Conservation (phyloP, 495 filamentous ascomycete species). For the Xylaria cubensis region DNA sequence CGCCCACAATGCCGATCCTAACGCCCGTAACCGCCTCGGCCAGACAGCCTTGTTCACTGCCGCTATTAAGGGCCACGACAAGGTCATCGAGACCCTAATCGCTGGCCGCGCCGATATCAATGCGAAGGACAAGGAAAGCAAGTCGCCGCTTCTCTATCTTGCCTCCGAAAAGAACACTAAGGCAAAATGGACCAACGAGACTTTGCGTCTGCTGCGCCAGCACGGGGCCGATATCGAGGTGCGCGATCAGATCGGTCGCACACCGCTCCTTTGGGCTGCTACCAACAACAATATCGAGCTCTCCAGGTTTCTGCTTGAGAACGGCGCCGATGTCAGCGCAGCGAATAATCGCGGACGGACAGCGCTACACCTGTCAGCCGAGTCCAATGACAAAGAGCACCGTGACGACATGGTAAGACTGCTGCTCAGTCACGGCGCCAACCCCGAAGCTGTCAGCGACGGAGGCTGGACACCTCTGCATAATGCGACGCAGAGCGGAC, state of each 20-base stretch:
- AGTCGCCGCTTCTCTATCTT: conserved; percentile 40
- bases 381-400: conserved; percentile 46
- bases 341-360: conserved; percentile 66
- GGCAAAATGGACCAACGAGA: conserved; percentile 40
- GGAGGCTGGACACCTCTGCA: conserved; percentile 70
- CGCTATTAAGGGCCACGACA: conserved; percentile 61
- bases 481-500: conserved; percentile 65
- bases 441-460: conserved; percentile 63
- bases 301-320: conserved; percentile 60
- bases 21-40: conserved; percentile 37
- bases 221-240: conserved; percentile 52
- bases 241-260: conserved; percentile 58
- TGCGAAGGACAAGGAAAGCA: conserved; percentile 45
- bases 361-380: conserved; percentile 64
- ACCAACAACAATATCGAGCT: conserved; percentile 64
- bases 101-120: conserved; percentile 57
- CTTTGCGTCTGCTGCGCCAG: conserved; percentile 42
- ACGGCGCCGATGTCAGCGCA: conserved; percentile 56
- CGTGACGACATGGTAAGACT: conserved; percentile 62
- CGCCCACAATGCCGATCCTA: conserved; percentile 37
- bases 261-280: conserved; percentile 69
- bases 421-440: conserved; percentile 58
- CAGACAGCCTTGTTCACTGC: conserved; percentile 65
- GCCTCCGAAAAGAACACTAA: conserved; percentile 43
- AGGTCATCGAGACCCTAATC: conserved; percentile 58